Evolutionary conservation across 176 grass and related monocot genomes (phyloP).

Genomic region (Saccharum officinarum): DNA sequence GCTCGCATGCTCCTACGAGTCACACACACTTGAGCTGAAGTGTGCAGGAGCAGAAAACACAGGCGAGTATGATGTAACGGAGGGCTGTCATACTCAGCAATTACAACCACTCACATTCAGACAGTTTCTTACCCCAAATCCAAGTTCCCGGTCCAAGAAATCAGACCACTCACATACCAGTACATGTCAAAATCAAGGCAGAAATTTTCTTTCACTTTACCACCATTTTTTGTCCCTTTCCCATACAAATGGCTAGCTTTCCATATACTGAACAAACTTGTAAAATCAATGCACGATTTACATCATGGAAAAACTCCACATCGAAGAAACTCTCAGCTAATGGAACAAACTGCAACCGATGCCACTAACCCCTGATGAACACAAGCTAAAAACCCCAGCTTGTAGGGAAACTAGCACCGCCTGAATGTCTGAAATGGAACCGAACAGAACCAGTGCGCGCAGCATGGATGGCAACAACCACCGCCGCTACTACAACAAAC

Average conservation of each 20-base stretch:
- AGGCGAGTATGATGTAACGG: not conserved
- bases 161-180: not conserved
- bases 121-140: not conserved
- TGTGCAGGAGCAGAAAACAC: not conserved
- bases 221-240: not conserved
- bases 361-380: not conserved
- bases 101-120: not conserved
- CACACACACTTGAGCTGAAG: too few species aligned
- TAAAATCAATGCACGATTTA: constrained; percentile 9
- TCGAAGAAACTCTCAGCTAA: not conserved
- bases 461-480: constrained; percentile 37
- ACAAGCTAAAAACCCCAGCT: constrained; percentile 46
- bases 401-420: constrained; percentile 48
- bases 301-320: constrained; percentile 16
- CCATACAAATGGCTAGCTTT: not conserved
- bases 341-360: not conserved
- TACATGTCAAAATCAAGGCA: not conserved
- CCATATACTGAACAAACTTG: constrained; percentile 17
- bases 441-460: constrained; percentile 31
- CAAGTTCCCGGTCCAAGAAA: not conserved
- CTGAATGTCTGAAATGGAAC: constrained; percentile 38
- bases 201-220: not conserved
- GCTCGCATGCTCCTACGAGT: too few species aligned
- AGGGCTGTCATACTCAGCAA: not conserved
- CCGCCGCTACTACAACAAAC: not conserved